These are phyloP conservation scores for Anthracocystis setariae DNA, from an alignment of 1,284 basidiomycete genomes.

Conservation along the genomic window DNA sequence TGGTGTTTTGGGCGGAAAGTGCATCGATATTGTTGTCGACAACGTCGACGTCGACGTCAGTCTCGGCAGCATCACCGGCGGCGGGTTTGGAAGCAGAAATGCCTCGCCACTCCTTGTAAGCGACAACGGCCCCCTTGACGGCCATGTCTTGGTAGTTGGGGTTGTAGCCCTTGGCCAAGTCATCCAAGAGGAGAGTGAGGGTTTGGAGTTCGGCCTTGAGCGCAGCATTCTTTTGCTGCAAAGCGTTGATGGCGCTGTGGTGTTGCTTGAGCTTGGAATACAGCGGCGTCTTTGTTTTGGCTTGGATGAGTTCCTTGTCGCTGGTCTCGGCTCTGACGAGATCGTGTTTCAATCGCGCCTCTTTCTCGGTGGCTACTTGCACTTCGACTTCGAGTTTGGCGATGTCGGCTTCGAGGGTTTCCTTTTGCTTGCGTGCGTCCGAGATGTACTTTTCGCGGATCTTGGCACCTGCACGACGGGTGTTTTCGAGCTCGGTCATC, in stretches of 20 bases:
- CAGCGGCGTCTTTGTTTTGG: slow-evolving; percentile 81
- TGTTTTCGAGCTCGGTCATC: slow-evolving; percentile 77
- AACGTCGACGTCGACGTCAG: slow-evolving; percentile 13
- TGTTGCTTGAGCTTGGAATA: slow-evolving; percentile 81
- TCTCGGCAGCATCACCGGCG: slow-evolving; percentile 2
- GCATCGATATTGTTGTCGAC: slow-evolving; percentile 25
- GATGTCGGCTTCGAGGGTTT: slow-evolving; percentile 68
- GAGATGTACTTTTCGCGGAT: slow-evolving; percentile 87
- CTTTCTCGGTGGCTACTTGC: slow-evolving; percentile 72
- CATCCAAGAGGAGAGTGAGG: slow-evolving; percentile 84
- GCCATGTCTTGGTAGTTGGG: slow-evolving; percentile 99
- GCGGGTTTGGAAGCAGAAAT: slow-evolving; percentile 4
- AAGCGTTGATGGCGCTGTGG: slow-evolving; percentile 78
- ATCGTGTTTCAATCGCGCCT: slow-evolving; percentile 40
- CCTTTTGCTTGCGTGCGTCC: slow-evolving; percentile 74
- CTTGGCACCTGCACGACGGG: slow-evolving; percentile 84
- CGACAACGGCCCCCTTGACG: slow-evolving; percentile 92
- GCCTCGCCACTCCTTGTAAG: slow-evolving; percentile 81
- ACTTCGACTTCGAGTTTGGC: slow-evolving; percentile 72
- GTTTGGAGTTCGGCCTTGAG: slow-evolving; percentile 79
- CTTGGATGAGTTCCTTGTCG: slow-evolving; percentile 62
- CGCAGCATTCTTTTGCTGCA: slow-evolving; percentile 78
- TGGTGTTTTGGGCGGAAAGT: slow-evolving; percentile 28
- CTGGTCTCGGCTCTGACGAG: slow-evolving; percentile 44
- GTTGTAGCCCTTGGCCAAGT: slow-evolving; percentile 85